Evolutionary conservation across 2,329 filamentous ascomycete genomes (phyloP), one percentile per base, ranked within the genome.

Genomic region (Claviceps sp.): DNA sequence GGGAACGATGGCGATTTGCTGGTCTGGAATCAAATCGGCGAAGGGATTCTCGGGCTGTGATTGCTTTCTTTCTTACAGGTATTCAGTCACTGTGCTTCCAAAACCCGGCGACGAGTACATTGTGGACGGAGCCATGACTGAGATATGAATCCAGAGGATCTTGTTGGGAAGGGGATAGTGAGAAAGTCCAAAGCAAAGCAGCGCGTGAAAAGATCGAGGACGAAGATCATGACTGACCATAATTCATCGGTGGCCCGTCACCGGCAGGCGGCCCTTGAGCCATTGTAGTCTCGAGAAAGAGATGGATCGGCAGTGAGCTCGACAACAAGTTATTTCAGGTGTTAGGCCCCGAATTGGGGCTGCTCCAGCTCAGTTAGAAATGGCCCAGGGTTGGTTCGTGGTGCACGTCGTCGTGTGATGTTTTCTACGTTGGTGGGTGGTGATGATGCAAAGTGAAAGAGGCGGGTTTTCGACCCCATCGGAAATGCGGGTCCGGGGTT

Each of bases 11-110:
- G 86, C 88, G 62, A 95, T 85, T 50, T 85, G 77, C 70, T 97
- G 93, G 61, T 95, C 85, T 50, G 88, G 84, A 50, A 98, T 95
- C 62, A 97, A 76, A 57, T 77, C 71, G 54, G 87, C 81, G 66
- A 90, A 97, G 34, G 90, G 91, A 70, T 97, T 98, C 72, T 96
- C 91, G 62, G 86, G 82, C 68, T 96, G 88, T 51, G 78, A 71
- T 57, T 67, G 71, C 58, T 66, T 75, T 76, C 78, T 81, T 80
- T 77, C 79, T 82, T 80, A 64, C 72, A 74, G 70, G 75, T 77
- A 77, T 80, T 83, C 77, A 83, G 80, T 66, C 65, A 75, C 70
- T 58, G 58, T 59, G 73, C 71, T 71, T 69, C 6, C 42, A 20
- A n/a, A 29, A 17, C 17, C 29, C 36, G 34, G 9, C 14, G 20